Evolutionary conservation across 169 alveolate genomes (phyloP), one percentile per base, ranked within the genome.

Genomic region (Perkinsus marinus): DNA sequence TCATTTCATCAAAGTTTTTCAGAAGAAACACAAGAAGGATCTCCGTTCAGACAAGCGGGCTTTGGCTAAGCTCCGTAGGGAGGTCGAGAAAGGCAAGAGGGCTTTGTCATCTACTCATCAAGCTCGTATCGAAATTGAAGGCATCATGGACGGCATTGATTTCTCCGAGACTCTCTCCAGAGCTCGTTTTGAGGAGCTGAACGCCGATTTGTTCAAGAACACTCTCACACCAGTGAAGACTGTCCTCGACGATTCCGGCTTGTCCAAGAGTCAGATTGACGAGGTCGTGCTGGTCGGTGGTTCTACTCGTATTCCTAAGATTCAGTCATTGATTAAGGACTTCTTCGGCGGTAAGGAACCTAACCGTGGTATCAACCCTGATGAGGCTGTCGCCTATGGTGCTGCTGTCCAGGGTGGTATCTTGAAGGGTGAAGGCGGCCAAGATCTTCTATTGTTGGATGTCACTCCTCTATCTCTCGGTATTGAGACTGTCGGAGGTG

Each of bases 231-330:
- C 99, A 89, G 98, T 97, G 43, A 93, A 96, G 95, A 94, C 96
- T 90, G 98, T 96, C 90, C 92, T 97, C 91, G 96, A 96, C 43
- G 98, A 96, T 68, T 96, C 99, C 9, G 97, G 95, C 36, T 92
- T 98, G 91, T 94, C 95, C 93, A 68, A 68, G 95, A 92, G 95
- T 57, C 98, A 97, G 92, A 97, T 99, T 68, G 98, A 98, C 90
- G 99, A 98, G 95, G 97, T 99, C 91, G 99, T 99, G 47, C 92
- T 98, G 89, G 99, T 98, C 47, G 99, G 99, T 41, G 99, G 99
- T 43, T 97, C 98, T 68, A 98, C 98, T 37, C 96, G 99, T 90
- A 98, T 98, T 90, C 99, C 99, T 36, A 98, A 98, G 96, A 96
- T 98, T 79, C 98, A 97, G 95, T 94, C 96, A 93, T 93, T 98